Conservation (phyloP, 2,329 filamentous ascomycete genomes). For the Colletotrichum spinosum region DNA sequence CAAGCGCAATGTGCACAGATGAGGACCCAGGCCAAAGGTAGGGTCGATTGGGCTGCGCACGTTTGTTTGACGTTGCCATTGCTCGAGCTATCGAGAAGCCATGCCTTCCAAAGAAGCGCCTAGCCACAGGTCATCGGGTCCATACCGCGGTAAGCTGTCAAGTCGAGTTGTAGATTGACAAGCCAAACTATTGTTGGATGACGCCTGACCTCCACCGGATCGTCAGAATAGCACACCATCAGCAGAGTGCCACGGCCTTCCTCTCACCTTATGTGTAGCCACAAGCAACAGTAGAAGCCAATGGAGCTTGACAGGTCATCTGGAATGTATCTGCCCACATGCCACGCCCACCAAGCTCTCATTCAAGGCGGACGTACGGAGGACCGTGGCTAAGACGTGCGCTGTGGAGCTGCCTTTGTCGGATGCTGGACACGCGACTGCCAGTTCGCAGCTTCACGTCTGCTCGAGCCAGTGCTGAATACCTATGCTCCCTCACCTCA, state of each 20-base stretch:
- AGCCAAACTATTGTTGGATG: conserved; percentile 10
- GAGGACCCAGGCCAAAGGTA: conserved; percentile 13
- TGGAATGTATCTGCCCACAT: no score
- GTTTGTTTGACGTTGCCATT: conserved; percentile 28
- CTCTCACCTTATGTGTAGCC: conserved; percentile 9
- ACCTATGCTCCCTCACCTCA: conserved; percentile 4
- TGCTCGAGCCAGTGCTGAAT: conserved; percentile 1
- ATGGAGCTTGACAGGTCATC: no score
- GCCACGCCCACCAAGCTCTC: no score
- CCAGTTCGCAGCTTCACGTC: no score
- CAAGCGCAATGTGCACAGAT: conserved; percentile 24
- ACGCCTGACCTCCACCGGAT: neutral
- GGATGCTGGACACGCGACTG: no score
- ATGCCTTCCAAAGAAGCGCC: conserved; percentile 8
- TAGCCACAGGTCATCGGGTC: conserved; percentile 1
- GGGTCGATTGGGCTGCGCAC: conserved; percentile 26
- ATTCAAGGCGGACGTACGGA: no score
- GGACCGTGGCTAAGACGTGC: neutral
- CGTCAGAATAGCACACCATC: no score
- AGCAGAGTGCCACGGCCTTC: neutral
- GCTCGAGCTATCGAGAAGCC: conserved; percentile 31
- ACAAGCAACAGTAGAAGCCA: conserved; percentile 1
- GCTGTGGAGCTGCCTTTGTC: no score
- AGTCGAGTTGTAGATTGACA: conserved; percentile 5
- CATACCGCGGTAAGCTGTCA: conserved; percentile 1